Evolutionary conservation across 768 basidiomycete genomes (phyloP), one percentile per base, ranked within the genome.

Genomic region (Termitomyces eurrhizus): DNA sequence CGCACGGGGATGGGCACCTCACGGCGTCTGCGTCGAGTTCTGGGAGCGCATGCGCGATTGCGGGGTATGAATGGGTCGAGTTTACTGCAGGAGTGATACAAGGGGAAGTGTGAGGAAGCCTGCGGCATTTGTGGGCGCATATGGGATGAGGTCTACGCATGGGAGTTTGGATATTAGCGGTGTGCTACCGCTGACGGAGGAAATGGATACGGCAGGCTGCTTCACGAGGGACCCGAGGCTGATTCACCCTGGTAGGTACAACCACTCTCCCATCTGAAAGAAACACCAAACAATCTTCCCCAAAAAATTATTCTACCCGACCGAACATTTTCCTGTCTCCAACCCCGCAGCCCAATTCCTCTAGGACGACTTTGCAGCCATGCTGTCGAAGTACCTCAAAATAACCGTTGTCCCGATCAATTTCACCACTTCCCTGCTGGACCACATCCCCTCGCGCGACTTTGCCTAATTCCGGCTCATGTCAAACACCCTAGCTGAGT

Each of bases 171-270:
- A 73, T 56, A 37, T 76, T 62, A 63, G 57, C 11, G 75, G 75
- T 3, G 73, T 76, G 14, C 58, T 77, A 0, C 72, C 76, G 18
- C 63, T 77, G 0, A 71, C 74, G 35, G 75, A 75, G 57, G 74
- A 77, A 57, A 74, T 77, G 74, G 76, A 77, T 60, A 76, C 75
- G 4, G 72, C 68, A 9, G 76, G 76, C 2, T 73, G 73, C 50
- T 77, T 77, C 59, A 65, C 74, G 35, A 65, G 76, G 18, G 71
- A 76, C 57, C 73, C 74, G 26, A 60, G 50, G 14, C 46, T 75
- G 24, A 69, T n/a, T n/a, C n/a, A n/a, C n/a, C n/a, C n/a, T n/a
- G n/a, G n/a, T n/a, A n/a, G n/a, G n/a, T n/a, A n/a, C n/a, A n/a
- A n/a, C n/a, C n/a, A n/a, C n/a, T n/a, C n/a, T n/a, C n/a, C n/a